Conservation (phyloP, 805 yeast species). For the Cyberlindnera bimundalis region DNA sequence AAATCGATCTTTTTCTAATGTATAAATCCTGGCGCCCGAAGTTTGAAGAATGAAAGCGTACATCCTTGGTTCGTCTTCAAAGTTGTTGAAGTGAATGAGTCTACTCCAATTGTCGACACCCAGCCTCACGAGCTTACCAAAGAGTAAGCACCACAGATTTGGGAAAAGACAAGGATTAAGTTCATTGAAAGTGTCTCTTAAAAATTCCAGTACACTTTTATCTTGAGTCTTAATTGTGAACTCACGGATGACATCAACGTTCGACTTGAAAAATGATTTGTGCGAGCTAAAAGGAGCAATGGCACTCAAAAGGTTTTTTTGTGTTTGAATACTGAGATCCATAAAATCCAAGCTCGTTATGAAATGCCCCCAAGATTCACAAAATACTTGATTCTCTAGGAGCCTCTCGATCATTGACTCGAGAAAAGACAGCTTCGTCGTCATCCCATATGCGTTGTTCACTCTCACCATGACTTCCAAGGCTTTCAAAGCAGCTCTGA, state of each 20-base stretch:
- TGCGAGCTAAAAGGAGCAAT: constrained; percentile 12
- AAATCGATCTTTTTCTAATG: constrained; percentile 19
- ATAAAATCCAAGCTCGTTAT: constrained; percentile 1
- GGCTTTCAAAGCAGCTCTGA: constrained; percentile 11
- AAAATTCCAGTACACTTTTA: constrained; percentile 4
- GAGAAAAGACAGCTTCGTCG: constrained; percentile 8
- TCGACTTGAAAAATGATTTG: constrained; percentile 9
- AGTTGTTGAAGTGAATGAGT: constrained; percentile 21
- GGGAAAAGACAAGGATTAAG: constrained; percentile 20
- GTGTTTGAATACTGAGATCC: constrained; percentile 8
- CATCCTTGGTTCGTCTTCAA: constrained; percentile 23
- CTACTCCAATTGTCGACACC: constrained; percentile 26
- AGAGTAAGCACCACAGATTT: constrained; percentile 23
- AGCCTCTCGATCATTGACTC: constrained; percentile 2
- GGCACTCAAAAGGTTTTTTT: constrained; percentile 9
- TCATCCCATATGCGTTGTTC: constrained; percentile 7
- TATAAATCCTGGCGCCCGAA: constrained; percentile 16
- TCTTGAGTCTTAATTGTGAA: constrained; percentile 3
- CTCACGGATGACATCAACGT: constrained; percentile 5
- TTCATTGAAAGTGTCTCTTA: constrained; percentile 15
- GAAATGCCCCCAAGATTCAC: constrained; percentile 11
- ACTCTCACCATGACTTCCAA: constrained; percentile 9
- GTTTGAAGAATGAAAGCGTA: constrained; percentile 21
- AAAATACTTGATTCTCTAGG: constrained; percentile 1
- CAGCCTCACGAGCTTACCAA: constrained; percentile 14